A percentile compares a stretch with the other conserved stretches of the same genome.
phyloP scores from a whole-genome alignment of 257 asterid genomes.

The Primulina huaijiensis region DNA sequence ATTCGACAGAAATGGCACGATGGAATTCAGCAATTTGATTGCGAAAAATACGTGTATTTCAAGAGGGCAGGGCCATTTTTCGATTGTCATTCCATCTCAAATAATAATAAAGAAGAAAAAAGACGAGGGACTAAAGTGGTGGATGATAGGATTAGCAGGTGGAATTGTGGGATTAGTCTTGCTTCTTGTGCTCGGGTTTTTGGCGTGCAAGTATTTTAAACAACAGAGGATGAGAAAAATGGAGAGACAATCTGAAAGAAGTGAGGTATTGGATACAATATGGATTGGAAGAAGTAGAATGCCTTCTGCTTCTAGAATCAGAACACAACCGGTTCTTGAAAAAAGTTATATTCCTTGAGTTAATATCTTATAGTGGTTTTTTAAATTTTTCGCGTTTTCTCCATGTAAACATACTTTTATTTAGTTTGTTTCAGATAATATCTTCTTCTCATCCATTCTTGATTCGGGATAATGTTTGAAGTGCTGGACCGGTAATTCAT shows the following conservation, averaged over 20 bases:
- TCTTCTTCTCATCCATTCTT: background rate
- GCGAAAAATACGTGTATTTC: conserved; percentile 36
- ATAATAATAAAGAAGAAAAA: conserved; percentile 5
- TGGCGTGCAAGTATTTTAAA: conserved; percentile 28
- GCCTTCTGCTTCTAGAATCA: conserved; percentile 71
- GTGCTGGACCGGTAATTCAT: background rate
- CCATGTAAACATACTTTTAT: background rate
- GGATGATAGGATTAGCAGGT: conserved; percentile 55
- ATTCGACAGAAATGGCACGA: conserved; percentile 41
- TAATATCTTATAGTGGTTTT: background rate
- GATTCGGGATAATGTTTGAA: background rate
- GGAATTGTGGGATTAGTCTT: conserved; percentile 46
- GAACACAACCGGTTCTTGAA: conserved; percentile 83
- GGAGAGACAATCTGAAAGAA: conserved; percentile 62
- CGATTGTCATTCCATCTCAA: conserved; percentile 49
- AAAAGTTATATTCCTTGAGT: conserved; percentile 51
- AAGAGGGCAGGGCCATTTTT: conserved; percentile 56
- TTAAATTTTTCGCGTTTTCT: conserved; percentile 1
- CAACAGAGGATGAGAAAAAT: conserved; percentile 37
- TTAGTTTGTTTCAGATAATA: background rate
- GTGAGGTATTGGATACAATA: conserved; percentile 52
- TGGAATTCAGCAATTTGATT: conserved; percentile 48
- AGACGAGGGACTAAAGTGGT: conserved; percentile 37
- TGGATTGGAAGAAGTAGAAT: conserved; percentile 85
- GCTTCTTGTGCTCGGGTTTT: conserved; percentile 28